A percentile compares a stretch with the other conserved stretches of the same genome.
phyloP scores from a whole-genome alignment of 441 rosid species.

The Melastoma candidum region DNA sequence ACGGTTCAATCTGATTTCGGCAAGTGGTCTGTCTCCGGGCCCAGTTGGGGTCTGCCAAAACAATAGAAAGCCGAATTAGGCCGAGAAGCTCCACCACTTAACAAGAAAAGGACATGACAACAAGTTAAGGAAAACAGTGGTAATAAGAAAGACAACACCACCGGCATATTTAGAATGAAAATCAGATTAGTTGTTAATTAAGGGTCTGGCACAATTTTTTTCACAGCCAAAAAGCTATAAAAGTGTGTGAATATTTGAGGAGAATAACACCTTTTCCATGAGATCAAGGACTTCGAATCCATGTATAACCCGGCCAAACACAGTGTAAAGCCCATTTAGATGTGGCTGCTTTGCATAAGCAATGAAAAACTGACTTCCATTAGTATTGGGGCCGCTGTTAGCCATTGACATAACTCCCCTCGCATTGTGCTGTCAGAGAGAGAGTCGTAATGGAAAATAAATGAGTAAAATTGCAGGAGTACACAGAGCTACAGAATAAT shows the following conservation, averaged over 20 bases:
- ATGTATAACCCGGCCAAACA: constrained; percentile 90
- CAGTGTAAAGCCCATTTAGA: constrained; percentile 85
- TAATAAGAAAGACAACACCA: no score
- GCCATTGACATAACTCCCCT: constrained; percentile 94
- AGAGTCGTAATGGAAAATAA: background rate
- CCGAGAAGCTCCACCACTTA: background rate
- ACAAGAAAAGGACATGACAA: background rate
- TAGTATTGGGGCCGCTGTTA: constrained; percentile 93
- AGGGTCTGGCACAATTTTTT: background rate
- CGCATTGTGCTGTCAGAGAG: constrained; percentile 65
- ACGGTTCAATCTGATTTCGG: constrained; percentile 90
- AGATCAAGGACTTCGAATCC: constrained; percentile 97
- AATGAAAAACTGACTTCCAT: constrained; percentile 95
- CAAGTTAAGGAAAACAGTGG: background rate
- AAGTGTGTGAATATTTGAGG: no score
- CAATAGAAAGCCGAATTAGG: background rate
- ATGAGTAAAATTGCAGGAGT: no score
- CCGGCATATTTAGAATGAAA: background rate
- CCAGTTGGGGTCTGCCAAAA: constrained; percentile 80
- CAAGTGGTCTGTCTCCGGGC: constrained; percentile 82
- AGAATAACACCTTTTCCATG: constrained; percentile 74
- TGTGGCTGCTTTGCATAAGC: constrained; percentile 87
- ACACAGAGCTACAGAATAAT: no score
- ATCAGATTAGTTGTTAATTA: background rate
- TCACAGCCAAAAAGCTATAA: background rate